Base-by-base conservation (phyloP, 352 stramenopile species). In the Phytophthora cactorum region DNA sequence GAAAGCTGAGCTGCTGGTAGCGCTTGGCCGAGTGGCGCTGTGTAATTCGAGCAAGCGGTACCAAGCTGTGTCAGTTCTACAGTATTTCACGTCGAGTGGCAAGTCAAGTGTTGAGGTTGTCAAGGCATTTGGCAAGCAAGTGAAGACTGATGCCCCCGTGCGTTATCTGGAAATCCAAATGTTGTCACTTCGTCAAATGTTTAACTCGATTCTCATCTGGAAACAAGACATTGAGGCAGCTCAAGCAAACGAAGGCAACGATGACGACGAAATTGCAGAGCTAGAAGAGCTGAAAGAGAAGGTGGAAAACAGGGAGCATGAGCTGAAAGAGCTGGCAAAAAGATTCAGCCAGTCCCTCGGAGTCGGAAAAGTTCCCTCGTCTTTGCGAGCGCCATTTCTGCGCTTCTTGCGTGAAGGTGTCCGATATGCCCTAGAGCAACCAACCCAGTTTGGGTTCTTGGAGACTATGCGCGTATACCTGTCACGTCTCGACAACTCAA, bases 121-220 rank as follows among this genome's bases (percentile, higher is more conserved):
- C 8, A 93, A 92, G 31, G 82, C 84, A 10, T 96, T 95, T 66
- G 82, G 83, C 59, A 93, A 89, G 38, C 75, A 91, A 55, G 65
- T 96, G 45, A 95, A 93, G 52, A 68, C 73, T 14, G 78, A 96
- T 36, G 83, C 86, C 7, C 86, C 86, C 0, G 81, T 95, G 44
- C 84, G 89, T 25, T 95, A 92, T 52, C 69, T 96, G 25, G 89
- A 96, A 69, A 84, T 95, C n/a, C 89, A 96, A 66, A 96, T 96
- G 88, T 90, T 81, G 28, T 77, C 86, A 12, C 75, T 96, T 47
- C 84, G 86, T 3, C 82, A 91, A 62, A 57, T 91, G 10, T 96
- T 83, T 57, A 82, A 61, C 52, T 76, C 74, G 9, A 79, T 95
- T 61, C 54, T 95, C 8, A 58, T 68, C 4, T 79, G 88, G 66